Conservation (phyloP, 2,329 filamentous ascomycete genomes). For the Calonectria crousiana region DNA sequence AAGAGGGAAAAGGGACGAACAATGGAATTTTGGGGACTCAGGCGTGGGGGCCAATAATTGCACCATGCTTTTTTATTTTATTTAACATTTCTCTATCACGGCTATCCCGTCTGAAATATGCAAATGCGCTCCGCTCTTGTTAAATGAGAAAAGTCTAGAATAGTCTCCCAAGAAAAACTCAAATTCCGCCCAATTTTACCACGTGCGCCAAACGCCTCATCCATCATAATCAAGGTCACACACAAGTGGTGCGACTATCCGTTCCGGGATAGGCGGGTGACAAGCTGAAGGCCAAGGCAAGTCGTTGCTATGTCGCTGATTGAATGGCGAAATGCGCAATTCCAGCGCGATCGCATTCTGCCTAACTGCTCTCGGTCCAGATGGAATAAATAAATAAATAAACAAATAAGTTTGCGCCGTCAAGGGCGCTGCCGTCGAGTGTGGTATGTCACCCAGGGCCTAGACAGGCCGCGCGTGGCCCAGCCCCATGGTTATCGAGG, state of each 20-base stretch:
- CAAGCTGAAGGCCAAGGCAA: neutral
- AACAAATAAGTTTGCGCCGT: neutral
- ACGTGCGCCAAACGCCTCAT: slow-evolving; percentile 14
- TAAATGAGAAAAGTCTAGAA: slow-evolving; percentile 11
- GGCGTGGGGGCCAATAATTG: neutral
- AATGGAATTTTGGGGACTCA: neutral
- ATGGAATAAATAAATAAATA: neutral
- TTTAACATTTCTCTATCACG: slow-evolving; percentile 6
- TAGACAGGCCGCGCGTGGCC: neutral
- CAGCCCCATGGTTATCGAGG: neutral
- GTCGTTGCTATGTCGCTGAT: neutral
- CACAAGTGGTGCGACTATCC: neutral
- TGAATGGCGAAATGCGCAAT: neutral
- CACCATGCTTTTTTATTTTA: neutral
- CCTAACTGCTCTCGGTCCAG: neutral
- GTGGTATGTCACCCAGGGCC: neutral
- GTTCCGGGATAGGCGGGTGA: neutral
- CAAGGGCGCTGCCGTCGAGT: neutral
- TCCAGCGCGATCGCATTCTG: slow-evolving; percentile 2
- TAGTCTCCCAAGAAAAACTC: neutral
- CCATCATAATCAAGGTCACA: slow-evolving; percentile 13
- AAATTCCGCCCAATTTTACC: slow-evolving; percentile 9
- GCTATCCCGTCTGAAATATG: slow-evolving; percentile 3
- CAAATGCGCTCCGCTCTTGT: slow-evolving; percentile 5
- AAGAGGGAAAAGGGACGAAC: neutral